Evolutionary conservation across 2,329 filamentous ascomycete species (phyloP).

Genomic region (Phialophora tarda): DNA sequence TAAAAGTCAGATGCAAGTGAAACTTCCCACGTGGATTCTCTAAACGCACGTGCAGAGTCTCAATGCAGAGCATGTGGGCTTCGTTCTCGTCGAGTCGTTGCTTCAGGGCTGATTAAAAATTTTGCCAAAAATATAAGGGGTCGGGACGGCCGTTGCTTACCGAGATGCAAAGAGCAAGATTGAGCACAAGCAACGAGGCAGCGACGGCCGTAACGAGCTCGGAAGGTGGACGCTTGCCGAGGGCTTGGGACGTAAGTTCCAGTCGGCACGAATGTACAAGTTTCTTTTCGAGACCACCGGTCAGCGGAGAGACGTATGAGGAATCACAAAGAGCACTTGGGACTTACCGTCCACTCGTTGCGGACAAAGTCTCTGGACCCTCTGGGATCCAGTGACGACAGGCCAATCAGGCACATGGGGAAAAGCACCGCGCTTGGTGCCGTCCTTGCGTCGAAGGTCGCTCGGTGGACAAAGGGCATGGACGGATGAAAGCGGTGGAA

Average conservation of each 20-base stretch:
- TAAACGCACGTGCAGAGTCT: constrained; percentile 14
- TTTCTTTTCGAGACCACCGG: constrained; percentile 8
- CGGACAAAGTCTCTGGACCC: constrained; percentile 18
- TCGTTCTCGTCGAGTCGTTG: constrained; percentile 15
- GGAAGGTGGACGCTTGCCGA: constrained; percentile 17
- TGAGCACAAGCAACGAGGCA: constrained; percentile 19
- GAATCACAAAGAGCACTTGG: not conserved
- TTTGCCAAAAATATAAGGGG: not conserved
- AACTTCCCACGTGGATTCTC: not conserved
- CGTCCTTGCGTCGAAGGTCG: constrained; percentile 21
- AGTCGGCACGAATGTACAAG: constrained; percentile 18
- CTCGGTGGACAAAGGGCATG: constrained; percentile 20
- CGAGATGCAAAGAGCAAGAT: constrained; percentile 7
- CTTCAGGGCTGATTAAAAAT: not conserved
- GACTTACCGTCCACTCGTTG: not conserved
- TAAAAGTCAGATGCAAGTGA: not conserved
- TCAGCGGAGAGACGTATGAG: not conserved
- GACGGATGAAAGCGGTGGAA: constrained; percentile 23
- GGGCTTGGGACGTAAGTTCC: constrained; percentile 23
- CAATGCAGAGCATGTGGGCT: constrained; percentile 26
- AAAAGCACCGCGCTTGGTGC: constrained; percentile 22
- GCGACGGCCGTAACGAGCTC: constrained; percentile 19
- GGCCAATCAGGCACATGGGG: constrained; percentile 23
- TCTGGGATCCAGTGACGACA: constrained; percentile 21
- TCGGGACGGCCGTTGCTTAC: not conserved